phyloP scores from a whole-genome alignment of 2,329 filamentous ascomycete genomes.

The Penicillium hesseltinei region DNA sequence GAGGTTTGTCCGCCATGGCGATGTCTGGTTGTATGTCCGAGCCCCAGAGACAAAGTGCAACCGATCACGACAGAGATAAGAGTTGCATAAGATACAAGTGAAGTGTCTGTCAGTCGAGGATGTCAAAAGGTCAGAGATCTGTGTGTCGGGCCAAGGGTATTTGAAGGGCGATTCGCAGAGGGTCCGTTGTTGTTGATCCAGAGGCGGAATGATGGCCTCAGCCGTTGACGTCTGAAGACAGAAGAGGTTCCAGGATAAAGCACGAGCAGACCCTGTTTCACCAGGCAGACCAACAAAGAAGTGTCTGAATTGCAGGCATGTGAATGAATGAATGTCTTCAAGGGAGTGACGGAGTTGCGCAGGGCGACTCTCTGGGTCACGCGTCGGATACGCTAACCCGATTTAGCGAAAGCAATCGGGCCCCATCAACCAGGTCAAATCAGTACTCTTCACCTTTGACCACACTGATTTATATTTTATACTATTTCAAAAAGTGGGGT shows the following conservation, averaged over 20 bases:
- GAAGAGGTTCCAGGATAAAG: not conserved
- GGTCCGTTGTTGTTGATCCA: constrained; percentile 11
- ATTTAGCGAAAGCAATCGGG: constrained; percentile 14
- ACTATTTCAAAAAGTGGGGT: not conserved
- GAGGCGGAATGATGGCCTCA: not conserved
- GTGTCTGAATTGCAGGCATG: constrained; percentile 10
- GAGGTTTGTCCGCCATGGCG: constrained; percentile 23
- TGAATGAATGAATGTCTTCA: constrained; percentile 13
- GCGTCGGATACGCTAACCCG: constrained; percentile 40
- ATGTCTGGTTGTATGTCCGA: constrained; percentile 12
- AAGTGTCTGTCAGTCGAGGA: not conserved
- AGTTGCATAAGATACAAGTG: constrained; percentile 14
- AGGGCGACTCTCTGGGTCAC: constrained; percentile 37
- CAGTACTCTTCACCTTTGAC: not conserved
- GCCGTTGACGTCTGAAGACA: not conserved
- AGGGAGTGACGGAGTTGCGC: constrained; percentile 28
- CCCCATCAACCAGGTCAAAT: constrained; percentile 1
- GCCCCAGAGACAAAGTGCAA: constrained; percentile 14
- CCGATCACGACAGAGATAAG: not conserved
- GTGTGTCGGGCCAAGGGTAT: constrained; percentile 3
- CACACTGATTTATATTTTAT: not conserved
- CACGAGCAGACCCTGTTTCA: constrained; percentile 5
- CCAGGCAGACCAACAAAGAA: constrained; percentile 5
- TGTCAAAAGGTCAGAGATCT: not conserved
- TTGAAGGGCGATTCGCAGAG: constrained; percentile 11